Conservation (phyloP, 2,329 filamentous ascomycete genomes). For the Trichoderma aggressivum region DNA sequence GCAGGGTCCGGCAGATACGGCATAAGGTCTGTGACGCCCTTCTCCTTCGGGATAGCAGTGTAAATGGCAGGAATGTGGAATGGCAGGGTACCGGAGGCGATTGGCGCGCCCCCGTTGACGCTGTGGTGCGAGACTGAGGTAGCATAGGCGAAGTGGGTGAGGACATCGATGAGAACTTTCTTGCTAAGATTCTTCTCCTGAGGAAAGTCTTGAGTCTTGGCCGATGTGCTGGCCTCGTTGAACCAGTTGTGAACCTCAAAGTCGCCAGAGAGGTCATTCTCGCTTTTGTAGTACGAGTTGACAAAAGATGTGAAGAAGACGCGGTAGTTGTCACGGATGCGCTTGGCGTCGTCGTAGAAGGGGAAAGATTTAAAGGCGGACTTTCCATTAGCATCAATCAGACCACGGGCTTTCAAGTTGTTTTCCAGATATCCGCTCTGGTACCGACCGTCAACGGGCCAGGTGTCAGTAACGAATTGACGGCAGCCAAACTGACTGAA, state of each 20-base stretch:
- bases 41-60: conserved; percentile 36
- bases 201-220: conserved; percentile 25
- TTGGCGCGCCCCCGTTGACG: conserved; percentile 41
- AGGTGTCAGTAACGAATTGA: conserved; percentile 29
- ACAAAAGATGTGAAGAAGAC: conserved; percentile 41
- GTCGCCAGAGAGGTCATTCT: conserved; percentile 34
- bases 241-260: conserved; percentile 45
- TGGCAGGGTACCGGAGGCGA: conserved; percentile 36
- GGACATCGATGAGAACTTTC: conserved; percentile 36
- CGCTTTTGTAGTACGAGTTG: conserved; percentile 41
- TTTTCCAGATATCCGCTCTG: conserved; percentile 38
- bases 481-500: conserved; percentile 22
- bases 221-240: conserved; percentile 34
- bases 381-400: conserved; percentile 32
- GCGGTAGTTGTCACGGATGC: conserved; percentile 36
- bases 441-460: conserved; percentile 31
- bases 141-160: conserved; percentile 34
- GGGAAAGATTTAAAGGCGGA: conserved; percentile 41
- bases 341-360: conserved; percentile 32
- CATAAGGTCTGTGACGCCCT: conserved; percentile 37
- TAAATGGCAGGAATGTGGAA: conserved; percentile 43
- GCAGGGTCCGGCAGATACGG: conserved; percentile 33
- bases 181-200: conserved; percentile 39
- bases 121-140: conserved; percentile 37
- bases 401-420: conserved; percentile 38